Evolutionary conservation across 2,329 filamentous ascomycete genomes (phyloP).

Genomic region (Teratosphaeria gauchensis): DNA sequence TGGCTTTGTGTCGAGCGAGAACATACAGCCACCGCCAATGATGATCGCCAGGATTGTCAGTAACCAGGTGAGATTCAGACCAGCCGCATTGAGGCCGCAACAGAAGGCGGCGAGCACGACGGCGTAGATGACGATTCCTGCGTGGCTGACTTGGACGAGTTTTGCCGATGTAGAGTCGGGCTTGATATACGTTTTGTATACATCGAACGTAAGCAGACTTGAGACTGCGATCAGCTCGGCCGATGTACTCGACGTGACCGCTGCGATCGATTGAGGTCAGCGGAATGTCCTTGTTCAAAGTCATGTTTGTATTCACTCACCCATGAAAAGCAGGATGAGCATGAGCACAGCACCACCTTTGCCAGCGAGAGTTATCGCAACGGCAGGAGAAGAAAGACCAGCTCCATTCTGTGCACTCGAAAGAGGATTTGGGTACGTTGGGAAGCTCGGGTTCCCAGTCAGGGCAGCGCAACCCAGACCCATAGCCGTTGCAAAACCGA

Average conservation of each 20-base stretch:
- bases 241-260: constrained; percentile 24
- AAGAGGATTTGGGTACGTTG: constrained; percentile 31
- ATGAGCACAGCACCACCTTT: constrained; percentile 22
- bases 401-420: constrained; percentile 17
- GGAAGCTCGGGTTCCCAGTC: constrained; percentile 33
- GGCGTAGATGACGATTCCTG: constrained; percentile 32
- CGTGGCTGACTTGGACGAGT: constrained; percentile 32
- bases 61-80: constrained; percentile 34
- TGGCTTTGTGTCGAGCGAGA: background rate
- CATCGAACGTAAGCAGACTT: constrained; percentile 32
- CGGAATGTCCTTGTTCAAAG: background rate
- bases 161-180: constrained; percentile 26
- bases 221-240: constrained; percentile 33
- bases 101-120: constrained; percentile 32
- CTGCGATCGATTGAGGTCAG: constrained; percentile 1
- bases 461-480: constrained; percentile 38
- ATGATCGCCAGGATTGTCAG: constrained; percentile 32
- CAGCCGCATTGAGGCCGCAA: constrained; percentile 28
- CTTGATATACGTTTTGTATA: constrained; percentile 36
- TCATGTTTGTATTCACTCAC: background rate
- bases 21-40: constrained; percentile 32
- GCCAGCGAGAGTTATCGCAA: constrained; percentile 23
- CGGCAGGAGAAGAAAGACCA: constrained; percentile 23
- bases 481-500: constrained; percentile 38
- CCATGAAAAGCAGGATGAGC: constrained; percentile 16